A percentile compares a stretch with the other conserved stretches of the same genome.
These are phyloP conservation scores for Prunus yedoensis DNA, from an alignment of 331 rosid genomes.

Conservation along the genomic window DNA sequence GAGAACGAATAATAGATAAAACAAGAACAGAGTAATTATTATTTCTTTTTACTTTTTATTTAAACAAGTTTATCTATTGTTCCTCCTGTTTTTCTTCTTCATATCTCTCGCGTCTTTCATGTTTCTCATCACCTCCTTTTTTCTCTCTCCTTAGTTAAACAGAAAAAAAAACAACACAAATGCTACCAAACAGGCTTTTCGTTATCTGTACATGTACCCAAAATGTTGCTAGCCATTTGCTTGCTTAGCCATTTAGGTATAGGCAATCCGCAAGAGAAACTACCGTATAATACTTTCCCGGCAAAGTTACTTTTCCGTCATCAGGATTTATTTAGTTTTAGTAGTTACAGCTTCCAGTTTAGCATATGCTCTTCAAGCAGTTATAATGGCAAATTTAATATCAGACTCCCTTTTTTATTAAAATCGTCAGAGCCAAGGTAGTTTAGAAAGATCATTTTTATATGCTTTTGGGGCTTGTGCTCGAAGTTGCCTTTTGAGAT, in stretches of 20 bases:
- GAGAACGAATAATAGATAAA: not conserved
- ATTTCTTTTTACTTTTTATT: no score
- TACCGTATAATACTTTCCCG: not conserved
- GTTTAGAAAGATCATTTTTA: not conserved
- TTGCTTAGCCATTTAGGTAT: not conserved
- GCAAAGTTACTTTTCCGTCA: not conserved
- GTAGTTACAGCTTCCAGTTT: not conserved
- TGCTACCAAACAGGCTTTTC: not conserved
- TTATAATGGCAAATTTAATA: not conserved
- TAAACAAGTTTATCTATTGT: not conserved
- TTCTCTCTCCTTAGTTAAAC: not conserved
- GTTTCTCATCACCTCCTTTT: not conserved
- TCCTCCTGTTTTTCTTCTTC: not conserved
- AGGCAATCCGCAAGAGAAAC: not conserved
- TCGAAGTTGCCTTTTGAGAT: slow-evolving; percentile 2
- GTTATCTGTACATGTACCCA: not conserved
- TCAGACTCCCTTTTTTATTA: not conserved
- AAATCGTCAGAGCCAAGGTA: not conserved
- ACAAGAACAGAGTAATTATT: no score
- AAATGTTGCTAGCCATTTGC: not conserved
- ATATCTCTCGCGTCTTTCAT: not conserved
- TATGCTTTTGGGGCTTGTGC: not conserved
- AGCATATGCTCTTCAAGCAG: not conserved
- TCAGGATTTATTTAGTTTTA: not conserved
- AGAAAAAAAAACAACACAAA: not conserved